Conservation (phyloP, 2,329 filamentous ascomycete genomes). For the Nemania sp. region DNA sequence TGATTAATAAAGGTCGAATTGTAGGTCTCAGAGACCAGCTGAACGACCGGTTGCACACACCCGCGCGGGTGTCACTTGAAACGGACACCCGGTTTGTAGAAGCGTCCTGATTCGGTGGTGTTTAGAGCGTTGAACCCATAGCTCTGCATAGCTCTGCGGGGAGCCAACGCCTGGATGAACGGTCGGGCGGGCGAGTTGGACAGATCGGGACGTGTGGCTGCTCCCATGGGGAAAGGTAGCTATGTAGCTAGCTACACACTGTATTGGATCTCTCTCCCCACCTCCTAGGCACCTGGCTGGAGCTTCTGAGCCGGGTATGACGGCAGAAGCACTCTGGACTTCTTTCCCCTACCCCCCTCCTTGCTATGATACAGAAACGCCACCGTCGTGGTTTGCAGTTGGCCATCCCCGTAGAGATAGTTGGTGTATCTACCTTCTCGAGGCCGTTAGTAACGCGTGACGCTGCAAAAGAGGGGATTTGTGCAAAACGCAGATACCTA, state of each 20-base stretch:
- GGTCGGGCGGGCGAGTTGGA: conserved; percentile 22
- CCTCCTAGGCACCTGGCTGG: conserved; percentile 9
- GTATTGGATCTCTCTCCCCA: conserved; percentile 2
- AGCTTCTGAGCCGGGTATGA: conserved; percentile 2
- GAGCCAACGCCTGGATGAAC: conserved; percentile 9
- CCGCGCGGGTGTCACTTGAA: conserved; percentile 32
- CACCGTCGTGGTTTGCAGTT: conserved; percentile 1
- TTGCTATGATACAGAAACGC: conserved; percentile 14
- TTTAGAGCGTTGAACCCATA: conserved; percentile 14
- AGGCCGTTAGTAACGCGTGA: conserved; percentile 11
- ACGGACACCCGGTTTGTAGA: background rate
- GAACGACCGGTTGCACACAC: conserved; percentile 3
- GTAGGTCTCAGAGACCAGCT: background rate
- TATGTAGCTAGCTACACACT: background rate
- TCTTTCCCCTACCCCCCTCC: conserved; percentile 8
- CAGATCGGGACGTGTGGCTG: conserved; percentile 21
- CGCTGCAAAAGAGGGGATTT: conserved; percentile 11
- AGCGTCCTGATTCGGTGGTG: conserved; percentile 8
- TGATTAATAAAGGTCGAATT: conserved; percentile 1
- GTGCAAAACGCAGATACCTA: conserved; percentile 13
- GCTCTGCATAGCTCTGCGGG: conserved; percentile 6
- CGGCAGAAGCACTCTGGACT: conserved; percentile 6
- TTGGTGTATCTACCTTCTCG: conserved; percentile 3
- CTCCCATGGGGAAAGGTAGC: conserved; percentile 1
- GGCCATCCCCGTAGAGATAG: conserved; percentile 4